Evolutionary conservation across 495 filamentous ascomycete genomes (phyloP).

Genomic region (Polyplosphaeria fusca): DNA sequence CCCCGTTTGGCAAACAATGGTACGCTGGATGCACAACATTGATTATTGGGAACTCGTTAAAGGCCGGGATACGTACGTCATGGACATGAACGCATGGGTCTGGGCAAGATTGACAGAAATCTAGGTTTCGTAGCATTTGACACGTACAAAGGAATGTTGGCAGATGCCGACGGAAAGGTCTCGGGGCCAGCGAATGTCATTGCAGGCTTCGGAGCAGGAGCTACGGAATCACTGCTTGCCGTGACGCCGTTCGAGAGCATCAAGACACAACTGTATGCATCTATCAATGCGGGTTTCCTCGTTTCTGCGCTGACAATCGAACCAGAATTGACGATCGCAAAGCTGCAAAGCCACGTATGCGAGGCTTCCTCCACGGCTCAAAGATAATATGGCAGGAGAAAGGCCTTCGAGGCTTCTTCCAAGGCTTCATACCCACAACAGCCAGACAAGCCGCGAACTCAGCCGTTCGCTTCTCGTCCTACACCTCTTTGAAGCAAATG

Average conservation of each 20-base stretch:
- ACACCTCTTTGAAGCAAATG: conserved; percentile 84
- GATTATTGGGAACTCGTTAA: conserved; percentile 93
- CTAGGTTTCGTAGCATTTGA: conserved; percentile 94
- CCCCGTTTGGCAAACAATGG: conserved; percentile 90
- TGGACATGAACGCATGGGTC: background rate
- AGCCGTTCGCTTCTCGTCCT: conserved; percentile 82
- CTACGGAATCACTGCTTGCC: conserved; percentile 87
- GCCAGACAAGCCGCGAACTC: conserved; percentile 93
- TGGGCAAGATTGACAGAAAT: background rate
- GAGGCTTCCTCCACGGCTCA: conserved; percentile 87
- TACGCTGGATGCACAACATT: conserved; percentile 97
- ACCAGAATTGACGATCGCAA: conserved; percentile 99
- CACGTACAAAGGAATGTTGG: conserved; percentile 76
- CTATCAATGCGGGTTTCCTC: too few species aligned
- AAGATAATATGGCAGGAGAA: conserved; percentile 82
- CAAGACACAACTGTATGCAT: conserved; percentile 93
- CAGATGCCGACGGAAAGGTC: conserved; percentile 82
- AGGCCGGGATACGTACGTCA: conserved; percentile 83
- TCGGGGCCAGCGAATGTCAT: conserved; percentile 87
- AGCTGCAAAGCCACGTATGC: conserved; percentile 77
- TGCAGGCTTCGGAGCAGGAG: conserved; percentile 90
- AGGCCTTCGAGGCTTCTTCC: conserved; percentile 89
- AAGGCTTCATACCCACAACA: conserved; percentile 93
- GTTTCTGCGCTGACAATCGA: too few species aligned
- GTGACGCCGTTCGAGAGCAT: conserved; percentile 98